phyloP scores from a whole-genome alignment of 768 basidiomycete species.

The Termitomyces sp. region DNA sequence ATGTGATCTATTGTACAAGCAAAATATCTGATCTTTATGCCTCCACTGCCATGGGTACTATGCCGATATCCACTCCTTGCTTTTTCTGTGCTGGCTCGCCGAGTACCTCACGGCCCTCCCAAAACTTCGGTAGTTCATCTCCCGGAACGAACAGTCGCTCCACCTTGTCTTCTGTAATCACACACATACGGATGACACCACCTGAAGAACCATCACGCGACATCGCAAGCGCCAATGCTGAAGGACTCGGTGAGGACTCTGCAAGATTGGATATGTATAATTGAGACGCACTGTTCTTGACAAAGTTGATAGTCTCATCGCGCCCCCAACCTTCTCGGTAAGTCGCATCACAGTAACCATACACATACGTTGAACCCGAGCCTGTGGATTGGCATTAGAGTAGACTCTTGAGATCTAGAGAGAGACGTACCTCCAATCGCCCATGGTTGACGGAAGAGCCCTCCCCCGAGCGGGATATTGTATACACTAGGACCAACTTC shows the following conservation, averaged over 20 bases:
- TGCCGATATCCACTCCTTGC: conserved; percentile 27
- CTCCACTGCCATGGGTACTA: conserved; percentile 49
- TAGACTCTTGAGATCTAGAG: not conserved
- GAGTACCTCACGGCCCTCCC: conserved; percentile 80
- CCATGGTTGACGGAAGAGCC: conserved; percentile 97
- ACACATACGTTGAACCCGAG: conserved; percentile 96
- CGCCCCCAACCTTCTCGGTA: conserved; percentile 89
- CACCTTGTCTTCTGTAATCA: conserved; percentile 90
- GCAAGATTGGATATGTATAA: not conserved
- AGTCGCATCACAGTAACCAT: conserved; percentile 99
- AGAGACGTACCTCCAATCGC: conserved; percentile 84
- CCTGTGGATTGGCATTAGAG: conserved; percentile 38
- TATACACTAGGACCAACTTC: conserved; percentile 89
- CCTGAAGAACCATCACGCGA: conserved; percentile 97
- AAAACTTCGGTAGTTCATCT: conserved; percentile 83
- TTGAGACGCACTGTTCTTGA: conserved; percentile 80
- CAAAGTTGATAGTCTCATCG: conserved; percentile 90
- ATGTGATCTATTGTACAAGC: conserved; percentile 10
- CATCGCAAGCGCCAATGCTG: conserved; percentile 95
- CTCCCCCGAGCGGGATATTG: conserved; percentile 96
- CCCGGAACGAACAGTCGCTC: conserved; percentile 93
- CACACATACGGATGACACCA: conserved; percentile 95
- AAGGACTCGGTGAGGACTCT: conserved; percentile 3
- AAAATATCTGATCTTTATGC: conserved; percentile 21
- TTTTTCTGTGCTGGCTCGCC: conserved; percentile 31